Conservation (phyloP, 2,329 filamentous ascomycete species). For the Diplodia mutila region DNA sequence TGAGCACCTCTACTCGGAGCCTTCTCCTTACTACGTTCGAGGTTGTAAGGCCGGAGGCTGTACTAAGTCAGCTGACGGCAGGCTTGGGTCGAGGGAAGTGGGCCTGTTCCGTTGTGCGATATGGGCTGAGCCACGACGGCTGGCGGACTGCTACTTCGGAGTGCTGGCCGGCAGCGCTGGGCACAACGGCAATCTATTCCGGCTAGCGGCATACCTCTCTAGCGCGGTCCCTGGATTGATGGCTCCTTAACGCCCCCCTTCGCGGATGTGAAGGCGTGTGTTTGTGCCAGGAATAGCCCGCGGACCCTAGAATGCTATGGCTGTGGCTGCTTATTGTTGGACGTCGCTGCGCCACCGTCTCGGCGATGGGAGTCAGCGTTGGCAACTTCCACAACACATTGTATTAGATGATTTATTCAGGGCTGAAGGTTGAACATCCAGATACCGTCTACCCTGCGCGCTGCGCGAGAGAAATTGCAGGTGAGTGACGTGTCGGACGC, state of each 20-base stretch:
- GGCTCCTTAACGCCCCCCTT: background rate
- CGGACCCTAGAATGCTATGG: no score
- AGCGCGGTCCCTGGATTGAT: background rate
- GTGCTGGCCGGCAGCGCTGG: background rate
- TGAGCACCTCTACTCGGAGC: conserved; percentile 4
- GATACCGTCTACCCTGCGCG: no score
- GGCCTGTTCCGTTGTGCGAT: background rate
- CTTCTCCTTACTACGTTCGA: conserved; percentile 22
- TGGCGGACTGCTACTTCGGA: background rate
- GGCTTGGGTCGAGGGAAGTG: background rate
- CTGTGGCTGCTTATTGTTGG: no score
- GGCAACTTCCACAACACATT: no score
- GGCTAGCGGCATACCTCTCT: background rate
- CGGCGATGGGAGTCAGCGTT: no score
- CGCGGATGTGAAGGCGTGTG: no score
- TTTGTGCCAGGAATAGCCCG: no score
- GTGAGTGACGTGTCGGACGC: no score
- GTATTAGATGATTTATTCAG: no score
- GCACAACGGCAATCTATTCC: background rate
- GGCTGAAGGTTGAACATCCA: no score
- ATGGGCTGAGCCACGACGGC: background rate
- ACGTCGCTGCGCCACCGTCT: no score
- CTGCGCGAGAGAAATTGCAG: no score
- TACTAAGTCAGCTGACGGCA: background rate
- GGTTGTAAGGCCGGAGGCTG: background rate